Conservation (phyloP, 2,329 filamentous ascomycete species). For the Fusarium subtropicale region DNA sequence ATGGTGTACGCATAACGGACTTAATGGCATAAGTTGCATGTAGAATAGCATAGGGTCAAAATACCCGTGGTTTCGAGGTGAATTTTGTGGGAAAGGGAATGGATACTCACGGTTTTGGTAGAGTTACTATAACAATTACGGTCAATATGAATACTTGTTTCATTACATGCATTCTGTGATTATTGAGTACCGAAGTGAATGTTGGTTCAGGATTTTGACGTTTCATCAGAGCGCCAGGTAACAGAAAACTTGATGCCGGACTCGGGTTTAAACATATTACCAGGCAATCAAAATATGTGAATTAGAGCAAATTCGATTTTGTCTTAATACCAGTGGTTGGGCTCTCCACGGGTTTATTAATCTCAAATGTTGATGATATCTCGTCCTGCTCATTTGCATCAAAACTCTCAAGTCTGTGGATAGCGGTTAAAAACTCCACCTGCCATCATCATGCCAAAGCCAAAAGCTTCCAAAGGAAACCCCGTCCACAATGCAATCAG, state of each 20-base stretch:
- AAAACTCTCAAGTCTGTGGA: conserved; percentile 4
- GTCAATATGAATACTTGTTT: conserved; percentile 13
- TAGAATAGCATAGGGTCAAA: conserved; percentile 58
- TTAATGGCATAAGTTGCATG: conserved; percentile 51
- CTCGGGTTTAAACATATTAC: not conserved
- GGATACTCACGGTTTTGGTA: conserved; percentile 44
- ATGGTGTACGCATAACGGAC: conserved; percentile 44
- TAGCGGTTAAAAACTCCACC: conserved; percentile 12
- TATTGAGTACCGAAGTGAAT: no score
- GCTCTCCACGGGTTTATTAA: not conserved
- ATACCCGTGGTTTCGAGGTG: conserved; percentile 55
- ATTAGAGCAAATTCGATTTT: not conserved
- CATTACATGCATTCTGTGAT: not conserved
- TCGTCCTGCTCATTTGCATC: not conserved
- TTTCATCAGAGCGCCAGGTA: not conserved
- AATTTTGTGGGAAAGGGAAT: conserved; percentile 45
- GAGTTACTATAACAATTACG: conserved; percentile 40
- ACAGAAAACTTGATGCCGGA: not conserved
- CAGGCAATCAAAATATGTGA: not conserved
- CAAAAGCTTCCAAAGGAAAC: conserved; percentile 38
- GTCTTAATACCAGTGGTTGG: not conserved
- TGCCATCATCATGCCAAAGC: conserved; percentile 46
- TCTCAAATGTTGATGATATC: not conserved
- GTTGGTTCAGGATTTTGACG: not conserved
- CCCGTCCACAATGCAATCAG: conserved; percentile 51